Base-by-base conservation (phyloP, 78 protist species). In the Dictyostelium purpureum region DNA sequence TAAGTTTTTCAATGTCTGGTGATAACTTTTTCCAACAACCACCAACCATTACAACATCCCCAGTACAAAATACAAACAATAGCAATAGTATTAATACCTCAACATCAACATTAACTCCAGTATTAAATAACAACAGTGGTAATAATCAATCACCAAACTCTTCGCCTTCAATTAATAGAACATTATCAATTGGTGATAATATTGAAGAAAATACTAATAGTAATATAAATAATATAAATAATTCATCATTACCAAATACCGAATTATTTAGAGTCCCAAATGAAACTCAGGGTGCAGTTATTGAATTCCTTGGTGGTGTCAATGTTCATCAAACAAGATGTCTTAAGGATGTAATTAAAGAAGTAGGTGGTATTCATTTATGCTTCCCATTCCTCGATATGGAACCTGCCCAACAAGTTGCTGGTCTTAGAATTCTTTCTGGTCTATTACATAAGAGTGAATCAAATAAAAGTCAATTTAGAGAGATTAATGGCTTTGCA, bases 391-490 rank as follows among this genome's bases (percentile, higher is more conserved):
- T 85, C 57, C 47, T 85, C 11, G 92, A 85, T 35, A 85, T 85
- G 92, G 92, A 77, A 6, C 92, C 92, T 7, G 92, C 92, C 24
- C 92, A 85, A 85, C 92, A 85, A 73, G 92, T 85, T 28, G 92
- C 92, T 6, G 92, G 92, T 31, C 52, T 85, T 21, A 77, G 92
- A 57, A 85, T 85, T 35, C 16, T 85, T 11, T 79, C 92, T 12
- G 92, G 92, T n/a, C 49, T 85, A 1, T 59, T 85, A 4, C 79
- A 85, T n/a, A 85, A 85, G 75, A 73, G 82, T 85, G 92, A 85
- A 14, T 73, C 92, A 0, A 85, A 85, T 33, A 85, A 85, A 38
- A 75, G 76, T 47, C 92, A 85, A 24, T 85, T 85, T 67, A 77
- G 92, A 56, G 92, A 85, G n/a, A n/a, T 85, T 33, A 73, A 61